Conservation (phyloP, 208 protist species). For the Angomonas deanei region DNA sequence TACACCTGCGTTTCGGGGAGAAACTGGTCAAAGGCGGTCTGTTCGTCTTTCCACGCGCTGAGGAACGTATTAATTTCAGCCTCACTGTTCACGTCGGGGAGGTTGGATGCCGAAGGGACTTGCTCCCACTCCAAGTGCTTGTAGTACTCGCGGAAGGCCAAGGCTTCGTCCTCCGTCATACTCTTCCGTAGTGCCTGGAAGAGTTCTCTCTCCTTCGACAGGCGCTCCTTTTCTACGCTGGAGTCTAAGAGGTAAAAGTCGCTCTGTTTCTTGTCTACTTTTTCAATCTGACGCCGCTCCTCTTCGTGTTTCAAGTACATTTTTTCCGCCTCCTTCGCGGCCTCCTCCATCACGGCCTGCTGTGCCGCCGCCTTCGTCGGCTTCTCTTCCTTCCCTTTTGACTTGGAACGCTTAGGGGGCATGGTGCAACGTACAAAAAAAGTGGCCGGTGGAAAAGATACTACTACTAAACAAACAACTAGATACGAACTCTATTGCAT, state of each 20-base stretch:
- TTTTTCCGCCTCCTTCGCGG: conserved; percentile 47
- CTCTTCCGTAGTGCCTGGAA: conserved; percentile 31
- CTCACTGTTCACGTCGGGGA: conserved; percentile 72
- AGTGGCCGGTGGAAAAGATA: not conserved
- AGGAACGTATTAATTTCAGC: conserved; percentile 89
- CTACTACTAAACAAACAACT: too few species aligned
- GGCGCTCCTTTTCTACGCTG: conserved; percentile 51
- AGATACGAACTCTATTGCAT: too few species aligned
- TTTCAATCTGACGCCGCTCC: conserved; percentile 43
- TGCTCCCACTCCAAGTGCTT: conserved; percentile 75
- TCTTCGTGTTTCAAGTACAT: conserved; percentile 83
- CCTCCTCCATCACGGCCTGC: conserved; percentile 52
- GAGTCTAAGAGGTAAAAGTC: conserved; percentile 41
- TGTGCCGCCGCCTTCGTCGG: conserved; percentile 50
- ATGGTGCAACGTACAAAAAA: not conserved
- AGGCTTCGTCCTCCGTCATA: conserved; percentile 35
- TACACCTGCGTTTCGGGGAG: conserved; percentile 31
- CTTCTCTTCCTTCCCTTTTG: conserved; percentile 32
- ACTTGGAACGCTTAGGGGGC: conserved; percentile 18
- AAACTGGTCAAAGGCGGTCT: conserved; percentile 20
- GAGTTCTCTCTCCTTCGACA: conserved; percentile 42
- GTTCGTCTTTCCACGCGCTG: conserved; percentile 64
- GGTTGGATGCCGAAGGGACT: conserved; percentile 58
- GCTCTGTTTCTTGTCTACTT: conserved; percentile 42
- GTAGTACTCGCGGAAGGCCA: conserved; percentile 66